These are phyloP conservation scores for Drechslerella dactyloides DNA, from an alignment of 2,329 filamentous ascomycete species.

Conservation along the genomic window DNA sequence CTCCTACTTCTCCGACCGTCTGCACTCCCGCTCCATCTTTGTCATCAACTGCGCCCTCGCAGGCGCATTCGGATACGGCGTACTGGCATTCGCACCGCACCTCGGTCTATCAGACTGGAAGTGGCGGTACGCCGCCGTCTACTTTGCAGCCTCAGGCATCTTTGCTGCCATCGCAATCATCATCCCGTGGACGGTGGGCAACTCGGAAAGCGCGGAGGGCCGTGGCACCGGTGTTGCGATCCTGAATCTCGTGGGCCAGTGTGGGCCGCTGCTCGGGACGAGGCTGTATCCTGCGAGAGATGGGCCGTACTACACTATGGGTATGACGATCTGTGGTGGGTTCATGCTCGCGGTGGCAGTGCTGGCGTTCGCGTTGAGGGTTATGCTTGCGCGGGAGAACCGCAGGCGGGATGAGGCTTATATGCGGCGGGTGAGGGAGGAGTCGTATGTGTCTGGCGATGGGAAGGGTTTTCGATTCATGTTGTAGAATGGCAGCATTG, in stretches of 20 bases:
- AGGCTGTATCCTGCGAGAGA: slow-evolving; percentile 66
- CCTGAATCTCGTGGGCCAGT: slow-evolving; percentile 72
- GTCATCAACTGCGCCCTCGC: slow-evolving; percentile 66
- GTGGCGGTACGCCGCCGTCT: slow-evolving; percentile 62
- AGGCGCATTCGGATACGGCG: slow-evolving; percentile 69
- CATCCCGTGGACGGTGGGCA: slow-evolving; percentile 73
- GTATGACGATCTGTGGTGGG: slow-evolving; percentile 68
- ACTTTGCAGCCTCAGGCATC: slow-evolving; percentile 67
- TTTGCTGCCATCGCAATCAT: slow-evolving; percentile 74
- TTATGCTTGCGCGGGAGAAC: slow-evolving; percentile 65
- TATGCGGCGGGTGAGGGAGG: slow-evolving; percentile 56
- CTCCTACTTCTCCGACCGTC: slow-evolving; percentile 70
- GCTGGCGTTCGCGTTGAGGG: slow-evolving; percentile 64
- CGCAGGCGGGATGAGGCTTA: slow-evolving; percentile 59
- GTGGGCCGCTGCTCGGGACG: slow-evolving; percentile 69
- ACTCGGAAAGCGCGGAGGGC: slow-evolving; percentile 72
- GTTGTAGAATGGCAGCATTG: slow-evolving; percentile 57
- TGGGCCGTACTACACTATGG: slow-evolving; percentile 66
- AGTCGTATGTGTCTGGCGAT: slow-evolving; percentile 57
- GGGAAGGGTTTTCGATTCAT: slow-evolving; percentile 61
- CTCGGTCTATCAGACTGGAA: slow-evolving; percentile 37
- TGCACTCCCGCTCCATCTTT: slow-evolving; percentile 69
- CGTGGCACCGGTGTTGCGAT: slow-evolving; percentile 71
- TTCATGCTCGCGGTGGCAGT: slow-evolving; percentile 69
- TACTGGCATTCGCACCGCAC: slow-evolving; percentile 66